These are phyloP conservation scores for Sclerospora graminicola DNA, from an alignment of 352 stramenopile genomes.

Conservation along the genomic window DNA sequence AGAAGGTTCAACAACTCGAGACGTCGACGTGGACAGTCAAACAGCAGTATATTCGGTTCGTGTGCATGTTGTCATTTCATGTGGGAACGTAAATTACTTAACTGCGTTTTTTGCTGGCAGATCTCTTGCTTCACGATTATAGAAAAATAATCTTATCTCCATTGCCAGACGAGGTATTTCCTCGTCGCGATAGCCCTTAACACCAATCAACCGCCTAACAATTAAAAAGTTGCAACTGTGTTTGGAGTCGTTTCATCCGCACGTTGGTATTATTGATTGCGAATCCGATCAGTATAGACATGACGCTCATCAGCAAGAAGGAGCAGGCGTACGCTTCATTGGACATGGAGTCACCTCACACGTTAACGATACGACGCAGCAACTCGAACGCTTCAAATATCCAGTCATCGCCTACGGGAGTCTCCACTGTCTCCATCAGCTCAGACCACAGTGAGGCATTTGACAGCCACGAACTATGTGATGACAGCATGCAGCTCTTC, in stretches of 20 bases:
- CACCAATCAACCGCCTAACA: too few relatives aligned
- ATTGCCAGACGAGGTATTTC: too few relatives aligned
- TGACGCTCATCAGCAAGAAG: slow-evolving; percentile 69
- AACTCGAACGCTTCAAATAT: slow-evolving; percentile 26
- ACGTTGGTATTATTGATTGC: neutral
- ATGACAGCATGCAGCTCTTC: slow-evolving; percentile 17
- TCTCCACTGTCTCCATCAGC: slow-evolving; percentile 23
- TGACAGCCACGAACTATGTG: slow-evolving; percentile 1
- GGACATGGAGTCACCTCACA: slow-evolving; percentile 48
- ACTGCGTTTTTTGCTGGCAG: too few relatives aligned
- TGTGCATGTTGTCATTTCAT: too few relatives aligned
- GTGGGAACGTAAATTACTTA: too few relatives aligned
- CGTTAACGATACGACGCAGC: slow-evolving; percentile 18
- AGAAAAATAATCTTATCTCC: too few relatives aligned
- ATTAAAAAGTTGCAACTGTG: too few relatives aligned
- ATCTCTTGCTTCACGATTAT: too few relatives aligned
- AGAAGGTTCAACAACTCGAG: too few relatives aligned
- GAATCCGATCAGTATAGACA: slow-evolving; percentile 6
- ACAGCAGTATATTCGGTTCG: too few relatives aligned
- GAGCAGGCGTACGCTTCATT: slow-evolving; percentile 65
- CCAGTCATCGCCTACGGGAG: slow-evolving; percentile 35
- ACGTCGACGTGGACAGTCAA: too few relatives aligned
- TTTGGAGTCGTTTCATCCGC: neutral
- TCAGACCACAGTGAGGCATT: slow-evolving; percentile 19
- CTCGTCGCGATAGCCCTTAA: too few relatives aligned